These are phyloP conservation scores for Coemansia sp. DNA, from an alignment of 192 early-diverging fungal genomes.

Conservation along the genomic window DNA sequence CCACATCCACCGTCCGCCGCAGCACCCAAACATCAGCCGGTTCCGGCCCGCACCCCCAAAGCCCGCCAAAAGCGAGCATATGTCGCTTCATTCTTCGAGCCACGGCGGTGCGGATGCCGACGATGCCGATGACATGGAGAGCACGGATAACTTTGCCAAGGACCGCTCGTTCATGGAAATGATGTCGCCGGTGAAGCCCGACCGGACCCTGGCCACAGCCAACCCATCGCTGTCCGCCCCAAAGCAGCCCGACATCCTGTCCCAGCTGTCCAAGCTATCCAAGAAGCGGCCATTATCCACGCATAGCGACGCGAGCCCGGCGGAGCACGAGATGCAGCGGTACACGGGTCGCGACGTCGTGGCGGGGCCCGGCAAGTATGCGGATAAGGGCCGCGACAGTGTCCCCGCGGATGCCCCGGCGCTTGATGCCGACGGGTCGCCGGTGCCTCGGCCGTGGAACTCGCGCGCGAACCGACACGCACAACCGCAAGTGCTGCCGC, in stretches of 20 bases:
- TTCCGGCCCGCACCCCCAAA: too few species aligned
- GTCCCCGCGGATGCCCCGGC: not conserved
- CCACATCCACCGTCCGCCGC: conserved; percentile 20
- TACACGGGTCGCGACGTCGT: not conserved
- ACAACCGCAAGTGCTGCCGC: not conserved
- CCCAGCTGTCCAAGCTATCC: conserved; percentile 12
- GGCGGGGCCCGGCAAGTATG: not conserved
- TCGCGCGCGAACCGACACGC: not conserved
- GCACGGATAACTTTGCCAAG: conserved; percentile 22
- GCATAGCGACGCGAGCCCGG: not conserved
- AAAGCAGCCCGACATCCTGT: conserved; percentile 12
- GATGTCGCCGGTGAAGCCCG: conserved; percentile 37
- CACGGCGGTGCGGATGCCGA: not conserved
- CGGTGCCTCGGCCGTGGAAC: not conserved
- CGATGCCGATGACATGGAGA: conserved; percentile 23
- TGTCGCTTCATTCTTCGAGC: too few species aligned
- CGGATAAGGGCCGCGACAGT: too few species aligned
- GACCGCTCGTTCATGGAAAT: conserved; percentile 51
- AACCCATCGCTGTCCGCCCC: not conserved
- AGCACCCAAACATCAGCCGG: conserved; percentile 35
- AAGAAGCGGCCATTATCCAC: not conserved
- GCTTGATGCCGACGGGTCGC: not conserved
- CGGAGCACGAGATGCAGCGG: not conserved
- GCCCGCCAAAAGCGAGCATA: too few species aligned
- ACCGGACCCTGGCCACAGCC: not conserved